Conservation (phyloP, 768 basidiomycete species). For the Kwoniella bestiolae region DNA sequence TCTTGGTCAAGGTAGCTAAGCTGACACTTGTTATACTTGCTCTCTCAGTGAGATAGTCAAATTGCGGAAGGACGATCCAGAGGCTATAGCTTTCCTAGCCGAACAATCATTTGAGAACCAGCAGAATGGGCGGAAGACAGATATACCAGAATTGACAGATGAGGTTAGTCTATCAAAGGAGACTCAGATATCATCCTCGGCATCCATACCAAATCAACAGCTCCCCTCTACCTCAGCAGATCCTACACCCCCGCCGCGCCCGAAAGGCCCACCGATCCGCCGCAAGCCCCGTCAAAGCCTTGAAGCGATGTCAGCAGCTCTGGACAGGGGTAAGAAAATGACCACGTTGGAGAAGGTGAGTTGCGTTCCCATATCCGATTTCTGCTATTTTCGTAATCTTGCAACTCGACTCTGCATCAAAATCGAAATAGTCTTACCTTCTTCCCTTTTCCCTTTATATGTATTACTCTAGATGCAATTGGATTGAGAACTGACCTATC, state of each 20-base stretch:
- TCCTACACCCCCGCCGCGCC: conserved; percentile 9
- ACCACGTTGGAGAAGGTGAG: conserved; percentile 55
- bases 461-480: background rate
- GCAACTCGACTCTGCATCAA: no score
- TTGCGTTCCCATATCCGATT: no score
- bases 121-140: background rate
- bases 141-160: background rate
- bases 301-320: conserved; percentile 49
- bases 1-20: background rate
- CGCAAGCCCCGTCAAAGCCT: conserved; percentile 51
- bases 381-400: no score
- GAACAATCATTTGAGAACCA: conserved; percentile 9
- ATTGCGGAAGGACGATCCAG: conserved; percentile 42
- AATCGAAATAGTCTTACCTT: no score
- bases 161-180: background rate
- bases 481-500: background rate
- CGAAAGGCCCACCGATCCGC: conserved; percentile 28
- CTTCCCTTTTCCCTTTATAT: no score
- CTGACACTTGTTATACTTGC: background rate
- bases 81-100: conserved; percentile 35
- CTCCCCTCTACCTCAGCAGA: background rate
- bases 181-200: background rate
- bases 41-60: conserved; percentile 45
- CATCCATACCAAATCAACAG: conserved; percentile 3
- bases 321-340: conserved; percentile 55